A percentile compares a stretch with the other conserved stretches of the same genome.
Conservation (phyloP, 805 yeast species). For the Kuraishia hungarica region DNA sequence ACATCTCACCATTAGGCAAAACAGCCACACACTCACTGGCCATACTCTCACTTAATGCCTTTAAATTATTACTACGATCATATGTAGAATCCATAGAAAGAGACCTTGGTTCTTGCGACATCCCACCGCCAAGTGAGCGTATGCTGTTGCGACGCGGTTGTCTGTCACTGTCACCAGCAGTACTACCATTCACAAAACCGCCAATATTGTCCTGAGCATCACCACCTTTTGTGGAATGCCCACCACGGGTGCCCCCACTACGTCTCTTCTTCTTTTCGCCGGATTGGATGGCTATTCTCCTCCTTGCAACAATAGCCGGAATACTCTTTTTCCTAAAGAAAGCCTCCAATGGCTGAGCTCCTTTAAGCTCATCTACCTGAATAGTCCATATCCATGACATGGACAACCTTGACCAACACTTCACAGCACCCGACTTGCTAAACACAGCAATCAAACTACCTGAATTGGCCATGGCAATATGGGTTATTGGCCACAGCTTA, state of each 20-base stretch:
- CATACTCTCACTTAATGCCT: slow-evolving; percentile 17
- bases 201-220: too few relatives aligned
- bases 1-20: slow-evolving; percentile 38
- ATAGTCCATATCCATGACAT: slow-evolving; percentile 53
- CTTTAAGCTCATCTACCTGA: slow-evolving; percentile 28
- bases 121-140: background rate
- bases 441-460: slow-evolving; percentile 53
- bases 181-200: background rate
- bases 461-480: slow-evolving; percentile 45
- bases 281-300: slow-evolving; percentile 3
- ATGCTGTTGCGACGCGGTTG: background rate
- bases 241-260: too few relatives aligned
- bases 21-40: slow-evolving; percentile 44
- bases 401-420: slow-evolving; percentile 50
- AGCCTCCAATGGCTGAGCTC: slow-evolving; percentile 37
- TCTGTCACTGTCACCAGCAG: slow-evolving; percentile 21
- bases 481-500: slow-evolving; percentile 55
- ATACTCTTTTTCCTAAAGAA: slow-evolving; percentile 52
- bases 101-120: slow-evolving; percentile 9
- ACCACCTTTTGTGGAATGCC: too few relatives aligned
- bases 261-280: background rate
- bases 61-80: slow-evolving; percentile 18
- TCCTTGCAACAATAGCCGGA: slow-evolving; percentile 32
- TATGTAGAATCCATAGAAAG: slow-evolving; percentile 23
- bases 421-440: slow-evolving; percentile 40